Conservation (phyloP, 768 basidiomycete species). For the Pleurotus pulmonarius region DNA sequence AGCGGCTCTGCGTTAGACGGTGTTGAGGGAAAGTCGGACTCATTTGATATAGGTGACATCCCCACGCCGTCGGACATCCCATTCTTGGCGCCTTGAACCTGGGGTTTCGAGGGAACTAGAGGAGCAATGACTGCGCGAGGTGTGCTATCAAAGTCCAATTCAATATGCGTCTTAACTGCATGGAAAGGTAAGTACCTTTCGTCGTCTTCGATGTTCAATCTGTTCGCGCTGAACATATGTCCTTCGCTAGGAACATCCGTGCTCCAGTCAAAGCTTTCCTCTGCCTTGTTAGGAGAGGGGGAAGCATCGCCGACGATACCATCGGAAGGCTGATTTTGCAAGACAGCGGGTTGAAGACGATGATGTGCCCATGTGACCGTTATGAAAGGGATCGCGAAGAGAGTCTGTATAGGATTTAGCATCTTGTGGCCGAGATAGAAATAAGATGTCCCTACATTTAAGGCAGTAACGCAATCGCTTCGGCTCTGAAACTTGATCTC, state of each 20-base stretch:
- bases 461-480: slow-evolving; percentile 69
- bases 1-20: slow-evolving; percentile 34
- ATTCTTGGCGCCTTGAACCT: too few species aligned
- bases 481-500: slow-evolving; percentile 79
- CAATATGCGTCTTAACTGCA: neutral
- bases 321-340: too few species aligned
- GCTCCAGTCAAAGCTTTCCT: slow-evolving; percentile 1
- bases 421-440: neutral
- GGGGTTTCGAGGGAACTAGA: neutral
- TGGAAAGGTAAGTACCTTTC: slow-evolving; percentile 10
- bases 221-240: neutral
- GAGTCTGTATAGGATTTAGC: slow-evolving; percentile 40
- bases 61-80: slow-evolving; percentile 34
- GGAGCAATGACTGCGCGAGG: slow-evolving; percentile 4
- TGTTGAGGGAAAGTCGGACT: slow-evolving; percentile 44
- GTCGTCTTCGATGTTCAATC: slow-evolving; percentile 10
- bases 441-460: slow-evolving; percentile 43
- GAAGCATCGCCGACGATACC: too few species aligned
- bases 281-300: too few species aligned
- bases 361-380: slow-evolving; percentile 82
- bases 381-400: slow-evolving; percentile 67
- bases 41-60: slow-evolving; percentile 47
- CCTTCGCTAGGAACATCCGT: neutral
- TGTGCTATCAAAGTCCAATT: slow-evolving; percentile 8
- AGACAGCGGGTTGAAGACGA: slow-evolving; percentile 16